Percentiles rank a stretch among this genome's conserved stretches.
These are phyloP conservation scores for Babesia divergens DNA, from an alignment of 169 alveolate species.

Conservation along the genomic window DNA sequence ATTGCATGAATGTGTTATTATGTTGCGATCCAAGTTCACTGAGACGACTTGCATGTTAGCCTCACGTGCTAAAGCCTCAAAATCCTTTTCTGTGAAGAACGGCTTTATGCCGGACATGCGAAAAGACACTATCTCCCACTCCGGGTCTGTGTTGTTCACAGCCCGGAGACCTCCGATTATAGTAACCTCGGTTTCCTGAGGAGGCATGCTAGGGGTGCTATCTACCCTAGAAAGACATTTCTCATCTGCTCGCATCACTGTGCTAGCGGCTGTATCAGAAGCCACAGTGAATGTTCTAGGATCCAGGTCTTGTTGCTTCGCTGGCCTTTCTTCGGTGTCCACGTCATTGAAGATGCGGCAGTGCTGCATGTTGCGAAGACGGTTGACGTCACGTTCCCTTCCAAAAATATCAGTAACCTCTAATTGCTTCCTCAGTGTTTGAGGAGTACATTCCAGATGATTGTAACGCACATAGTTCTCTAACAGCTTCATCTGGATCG, in stretches of 20 bases:
- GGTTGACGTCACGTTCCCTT: slow-evolving; percentile 25
- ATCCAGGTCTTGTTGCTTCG: background rate
- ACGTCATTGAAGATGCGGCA: slow-evolving; percentile 30
- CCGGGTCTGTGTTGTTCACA: background rate
- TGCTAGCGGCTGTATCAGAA: background rate
- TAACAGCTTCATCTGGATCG: background rate
- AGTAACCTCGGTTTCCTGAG: background rate
- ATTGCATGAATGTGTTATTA: slow-evolving; percentile 44
- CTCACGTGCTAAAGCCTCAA: slow-evolving; percentile 20
- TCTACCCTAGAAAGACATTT: background rate
- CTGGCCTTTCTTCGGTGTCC: background rate
- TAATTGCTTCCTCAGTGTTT: background rate
- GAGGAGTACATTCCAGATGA: background rate
- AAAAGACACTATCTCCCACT: slow-evolving; percentile 22
- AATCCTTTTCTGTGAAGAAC: slow-evolving; percentile 20
- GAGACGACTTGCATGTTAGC: slow-evolving; percentile 36
- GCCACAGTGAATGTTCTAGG: background rate
- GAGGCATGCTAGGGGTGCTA: background rate
- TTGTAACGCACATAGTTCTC: slow-evolving; percentile 6
- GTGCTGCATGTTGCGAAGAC: slow-evolving; percentile 33
- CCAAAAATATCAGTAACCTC: background rate
- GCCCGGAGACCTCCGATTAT: slow-evolving; percentile 17
- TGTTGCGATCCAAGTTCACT: slow-evolving; percentile 38
- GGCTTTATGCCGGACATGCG: slow-evolving; percentile 36
- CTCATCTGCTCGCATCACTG: background rate